These are phyloP conservation scores for Sideroxylon spinosum DNA, from an alignment of 179 eudicot genomes.

Conservation along the genomic window DNA sequence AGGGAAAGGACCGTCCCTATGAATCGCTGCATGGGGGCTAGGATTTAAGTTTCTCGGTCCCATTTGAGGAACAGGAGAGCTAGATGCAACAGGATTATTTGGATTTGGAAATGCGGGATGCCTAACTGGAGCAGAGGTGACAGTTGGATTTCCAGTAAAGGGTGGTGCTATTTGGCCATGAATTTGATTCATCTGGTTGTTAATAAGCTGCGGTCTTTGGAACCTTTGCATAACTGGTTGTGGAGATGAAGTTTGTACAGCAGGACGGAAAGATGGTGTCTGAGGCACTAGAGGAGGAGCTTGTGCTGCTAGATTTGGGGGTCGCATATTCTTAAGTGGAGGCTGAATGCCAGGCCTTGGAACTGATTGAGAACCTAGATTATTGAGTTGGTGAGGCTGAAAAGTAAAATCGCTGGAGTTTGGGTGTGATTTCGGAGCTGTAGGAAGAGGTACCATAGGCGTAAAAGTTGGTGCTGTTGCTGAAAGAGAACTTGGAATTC, in stretches of 20 bases:
- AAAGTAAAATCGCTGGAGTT: slow-evolving; percentile 69
- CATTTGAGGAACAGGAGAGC: slow-evolving; percentile 34
- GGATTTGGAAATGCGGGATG: slow-evolving; percentile 21
- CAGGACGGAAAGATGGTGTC: slow-evolving; percentile 47
- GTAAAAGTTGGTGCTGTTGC: slow-evolving; percentile 45
- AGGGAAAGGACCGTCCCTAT: slow-evolving; percentile 38
- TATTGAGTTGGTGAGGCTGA: slow-evolving; percentile 60
- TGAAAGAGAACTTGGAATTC: slow-evolving; percentile 25
- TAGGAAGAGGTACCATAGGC: slow-evolving; percentile 38
- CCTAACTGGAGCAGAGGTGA: slow-evolving; percentile 16
- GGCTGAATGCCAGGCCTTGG: slow-evolving; percentile 40
- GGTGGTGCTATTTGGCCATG: slow-evolving; percentile 19
- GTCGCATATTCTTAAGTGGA: slow-evolving; percentile 29
- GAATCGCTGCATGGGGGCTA: slow-evolving; percentile 25
- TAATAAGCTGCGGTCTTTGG: slow-evolving; percentile 38
- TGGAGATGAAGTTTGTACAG: slow-evolving; percentile 32
- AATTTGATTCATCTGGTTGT: slow-evolving; percentile 38
- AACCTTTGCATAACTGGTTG: slow-evolving; percentile 41
- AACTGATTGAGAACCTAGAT: slow-evolving; percentile 33
- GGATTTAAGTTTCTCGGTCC: slow-evolving; percentile 47
- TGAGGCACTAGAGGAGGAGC: slow-evolving; percentile 40
- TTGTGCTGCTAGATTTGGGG: slow-evolving; percentile 21
- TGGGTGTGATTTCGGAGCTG: slow-evolving; percentile 40
- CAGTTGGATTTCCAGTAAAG: slow-evolving; percentile 22
- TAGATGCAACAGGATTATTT: slow-evolving; percentile 30